These are phyloP conservation scores for Penicillium nordicum DNA, from an alignment of 2,329 filamentous ascomycete species.

Conservation along the genomic window DNA sequence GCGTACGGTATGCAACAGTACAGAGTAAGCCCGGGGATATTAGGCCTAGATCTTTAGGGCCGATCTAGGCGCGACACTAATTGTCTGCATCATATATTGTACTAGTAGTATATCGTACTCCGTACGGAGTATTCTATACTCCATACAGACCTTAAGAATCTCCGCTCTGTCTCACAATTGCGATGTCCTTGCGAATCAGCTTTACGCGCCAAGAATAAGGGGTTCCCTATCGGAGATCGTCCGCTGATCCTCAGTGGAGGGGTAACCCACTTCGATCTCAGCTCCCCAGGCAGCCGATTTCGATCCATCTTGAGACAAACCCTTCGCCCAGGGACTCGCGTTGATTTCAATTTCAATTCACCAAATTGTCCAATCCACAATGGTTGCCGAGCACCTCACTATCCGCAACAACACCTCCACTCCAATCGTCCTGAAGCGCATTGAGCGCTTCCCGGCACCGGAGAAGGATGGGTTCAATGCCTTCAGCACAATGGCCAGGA, in stretches of 20 bases:
- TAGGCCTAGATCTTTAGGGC: not conserved
- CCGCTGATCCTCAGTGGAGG: slow-evolving; percentile 17
- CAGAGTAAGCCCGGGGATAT: not conserved
- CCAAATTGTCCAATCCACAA: slow-evolving; percentile 14
- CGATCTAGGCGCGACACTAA: not conserved
- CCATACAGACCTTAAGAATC: not conserved
- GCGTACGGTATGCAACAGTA: not conserved
- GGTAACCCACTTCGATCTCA: slow-evolving; percentile 11
- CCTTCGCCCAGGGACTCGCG: not conserved
- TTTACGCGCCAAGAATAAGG: slow-evolving; percentile 12
- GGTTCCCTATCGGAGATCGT: slow-evolving; percentile 13
- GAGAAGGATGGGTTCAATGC: slow-evolving; percentile 35
- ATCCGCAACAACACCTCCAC: slow-evolving; percentile 79
- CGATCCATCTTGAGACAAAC: not conserved
- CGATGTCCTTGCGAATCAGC: slow-evolving; percentile 14
- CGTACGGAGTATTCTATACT: not conserved
- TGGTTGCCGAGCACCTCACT: slow-evolving; percentile 53
- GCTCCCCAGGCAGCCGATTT: slow-evolving; percentile 1
- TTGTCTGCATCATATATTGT: not conserved
- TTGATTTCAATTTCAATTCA: not conserved
- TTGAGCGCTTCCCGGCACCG: slow-evolving; percentile 68
- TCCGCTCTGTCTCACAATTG: not conserved
- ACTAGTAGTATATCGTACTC: not conserved
- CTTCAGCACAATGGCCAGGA: slow-evolving; percentile 45
- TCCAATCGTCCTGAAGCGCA: slow-evolving; percentile 66